A percentile compares a stretch with the other conserved stretches of the same genome.
phyloP scores from a whole-genome alignment of 2,329 filamentous ascomycete species.

The Colletotrichum salicis region DNA sequence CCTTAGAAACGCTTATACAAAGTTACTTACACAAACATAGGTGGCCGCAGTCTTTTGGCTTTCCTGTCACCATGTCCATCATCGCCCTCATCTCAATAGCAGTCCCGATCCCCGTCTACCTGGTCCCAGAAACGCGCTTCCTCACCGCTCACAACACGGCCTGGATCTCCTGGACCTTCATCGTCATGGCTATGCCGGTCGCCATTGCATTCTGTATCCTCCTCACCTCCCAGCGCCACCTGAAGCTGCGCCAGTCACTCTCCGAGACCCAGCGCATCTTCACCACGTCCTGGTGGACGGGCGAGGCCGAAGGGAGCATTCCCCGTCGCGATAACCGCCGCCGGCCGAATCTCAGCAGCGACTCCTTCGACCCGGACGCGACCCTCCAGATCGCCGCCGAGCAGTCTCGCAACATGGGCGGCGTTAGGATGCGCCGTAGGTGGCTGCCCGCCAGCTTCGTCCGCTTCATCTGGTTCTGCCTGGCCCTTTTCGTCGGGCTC shows the following conservation, averaged over 20 bases:
- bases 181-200: conserved; percentile 77
- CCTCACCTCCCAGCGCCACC: conserved; percentile 71
- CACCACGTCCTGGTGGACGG: conserved; percentile 73
- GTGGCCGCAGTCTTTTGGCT: conserved; percentile 73
- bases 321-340: conserved; percentile 54
- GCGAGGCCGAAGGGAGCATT: conserved; percentile 60
- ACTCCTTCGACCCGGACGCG: conserved; percentile 51
- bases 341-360: conserved; percentile 49
- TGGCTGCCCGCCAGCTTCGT: conserved; percentile 76
- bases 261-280: conserved; percentile 76
- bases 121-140: conserved; percentile 61
- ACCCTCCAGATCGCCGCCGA: conserved; percentile 34
- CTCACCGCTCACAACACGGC: conserved; percentile 72
- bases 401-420: conserved; percentile 35
- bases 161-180: conserved; percentile 77
- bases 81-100: conserved; percentile 70
- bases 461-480: conserved; percentile 76
- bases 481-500: conserved; percentile 70
- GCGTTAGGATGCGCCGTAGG: conserved; percentile 57
- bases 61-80: conserved; percentile 70
- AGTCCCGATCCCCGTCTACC: conserved; percentile 69
- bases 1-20: background rate
- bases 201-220: conserved; percentile 72
- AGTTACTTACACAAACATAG: conserved; percentile 38
- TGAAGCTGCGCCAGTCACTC: conserved; percentile 68